Evolutionary conservation across 75 land plant species (phyloP).

Genomic region (Azolla pinnata): DNA sequence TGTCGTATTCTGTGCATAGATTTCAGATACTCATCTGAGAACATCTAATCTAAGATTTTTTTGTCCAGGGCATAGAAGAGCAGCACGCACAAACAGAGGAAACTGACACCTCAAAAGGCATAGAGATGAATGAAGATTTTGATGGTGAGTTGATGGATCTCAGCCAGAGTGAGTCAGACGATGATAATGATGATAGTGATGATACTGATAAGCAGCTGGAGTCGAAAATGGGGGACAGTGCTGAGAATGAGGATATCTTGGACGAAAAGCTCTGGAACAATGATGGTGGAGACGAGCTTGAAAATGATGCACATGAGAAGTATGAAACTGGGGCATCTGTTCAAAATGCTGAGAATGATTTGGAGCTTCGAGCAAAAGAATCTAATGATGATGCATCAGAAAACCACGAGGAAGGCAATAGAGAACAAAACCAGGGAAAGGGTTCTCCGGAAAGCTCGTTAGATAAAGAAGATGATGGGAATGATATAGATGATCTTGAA

Average conservation of each 20-base stretch:
- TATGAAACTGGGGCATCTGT: conserved; percentile 72
- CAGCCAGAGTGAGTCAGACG: conserved; percentile 66
- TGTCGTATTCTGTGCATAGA: too few relatives aligned
- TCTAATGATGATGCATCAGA: conserved; percentile 15
- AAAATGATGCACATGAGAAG: conserved; percentile 40
- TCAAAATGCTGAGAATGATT: conserved; percentile 27
- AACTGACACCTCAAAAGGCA: conserved; percentile 54
- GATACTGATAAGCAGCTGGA: conserved; percentile 54
- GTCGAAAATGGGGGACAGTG: conserved; percentile 73
- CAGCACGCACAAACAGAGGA: conserved; percentile 18
- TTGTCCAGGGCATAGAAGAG: conserved; percentile 30
- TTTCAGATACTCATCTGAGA: neutral
- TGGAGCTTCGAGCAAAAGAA: conserved; percentile 77
- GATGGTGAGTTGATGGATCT: conserved; percentile 60
- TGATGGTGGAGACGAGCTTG: conserved; percentile 46
- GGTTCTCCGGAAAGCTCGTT: neutral
- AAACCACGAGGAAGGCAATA: neutral
- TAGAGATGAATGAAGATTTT: conserved; percentile 96
- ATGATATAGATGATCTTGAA: conserved; percentile 9
- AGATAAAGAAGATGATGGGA: conserved; percentile 7
- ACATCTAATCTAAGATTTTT: conserved; percentile 3
- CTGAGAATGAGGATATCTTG: conserved; percentile 40
- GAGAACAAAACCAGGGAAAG: conserved; percentile 4
- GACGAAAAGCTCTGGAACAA: conserved; percentile 77
- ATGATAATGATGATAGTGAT: conserved; percentile 44